Evolutionary conservation across 2,329 filamentous ascomycete genomes (phyloP).

Genomic region (Cladosporium colombiae): DNA sequence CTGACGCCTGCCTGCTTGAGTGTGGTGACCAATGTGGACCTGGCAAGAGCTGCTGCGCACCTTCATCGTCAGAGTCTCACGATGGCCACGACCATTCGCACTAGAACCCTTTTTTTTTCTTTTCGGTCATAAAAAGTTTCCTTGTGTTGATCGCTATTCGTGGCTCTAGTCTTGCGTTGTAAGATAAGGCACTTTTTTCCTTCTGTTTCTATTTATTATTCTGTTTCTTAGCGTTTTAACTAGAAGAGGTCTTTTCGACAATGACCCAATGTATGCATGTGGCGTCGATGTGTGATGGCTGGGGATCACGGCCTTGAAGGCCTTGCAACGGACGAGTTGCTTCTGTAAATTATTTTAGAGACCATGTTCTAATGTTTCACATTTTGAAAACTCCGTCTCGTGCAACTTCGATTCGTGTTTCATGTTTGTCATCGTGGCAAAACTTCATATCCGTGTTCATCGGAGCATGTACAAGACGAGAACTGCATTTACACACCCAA

Average conservation of each 20-base stretch:
- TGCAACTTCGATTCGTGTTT: background rate
- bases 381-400: background rate
- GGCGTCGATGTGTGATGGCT: constrained; percentile 4
- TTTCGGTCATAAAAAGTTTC: background rate
- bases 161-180: constrained; percentile 1
- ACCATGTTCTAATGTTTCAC: background rate
- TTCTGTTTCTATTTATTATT: background rate
- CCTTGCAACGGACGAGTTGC: background rate
- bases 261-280: background rate
- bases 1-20: constrained; percentile 45
- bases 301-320: background rate
- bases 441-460: background rate
- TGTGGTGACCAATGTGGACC: constrained; percentile 47
- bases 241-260: background rate
- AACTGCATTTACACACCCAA: background rate
- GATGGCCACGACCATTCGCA: constrained; percentile 41
- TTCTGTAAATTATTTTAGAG: constrained; percentile 4
- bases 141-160: background rate
- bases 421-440: background rate
- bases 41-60: constrained; percentile 45
- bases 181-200: background rate
- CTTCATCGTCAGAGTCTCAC: constrained; percentile 25
- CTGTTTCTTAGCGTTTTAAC: background rate
- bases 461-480: too few species aligned
- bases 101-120: constrained; percentile 9